Percentiles rank a stretch among this genome's conserved stretches.
Conservation (phyloP, 2,329 filamentous ascomycete species). For the Colletotrichum simmondsii region DNA sequence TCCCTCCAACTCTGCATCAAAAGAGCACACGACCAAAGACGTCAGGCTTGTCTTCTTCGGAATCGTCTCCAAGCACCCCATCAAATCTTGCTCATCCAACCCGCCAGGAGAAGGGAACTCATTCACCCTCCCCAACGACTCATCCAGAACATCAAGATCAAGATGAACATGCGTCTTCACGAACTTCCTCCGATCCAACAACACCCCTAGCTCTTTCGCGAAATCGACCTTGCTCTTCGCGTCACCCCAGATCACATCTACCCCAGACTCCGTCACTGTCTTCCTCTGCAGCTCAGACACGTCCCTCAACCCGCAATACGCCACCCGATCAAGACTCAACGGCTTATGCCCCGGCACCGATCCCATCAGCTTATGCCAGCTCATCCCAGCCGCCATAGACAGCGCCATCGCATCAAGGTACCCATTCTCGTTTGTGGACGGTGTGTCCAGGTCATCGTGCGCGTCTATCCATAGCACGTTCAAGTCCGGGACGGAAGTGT, state of each 20-base stretch:
- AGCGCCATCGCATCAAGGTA: conserved; percentile 50
- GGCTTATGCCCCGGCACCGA: conserved; percentile 26
- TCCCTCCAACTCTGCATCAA: background rate
- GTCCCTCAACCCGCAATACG: conserved; percentile 1
- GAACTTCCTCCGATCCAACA: background rate
- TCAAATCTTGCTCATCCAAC: background rate
- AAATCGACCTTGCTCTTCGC: conserved; percentile 20
- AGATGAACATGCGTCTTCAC: conserved; percentile 7
- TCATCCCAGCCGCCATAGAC: conserved; percentile 48
- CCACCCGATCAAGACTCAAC: background rate
- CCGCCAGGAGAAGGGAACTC: conserved; percentile 5
- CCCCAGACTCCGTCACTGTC: background rate
- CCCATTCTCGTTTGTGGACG: conserved; percentile 46
- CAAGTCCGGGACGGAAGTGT: conserved; percentile 4
- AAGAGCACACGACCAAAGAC: conserved; percentile 7
- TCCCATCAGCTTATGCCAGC: conserved; percentile 42
- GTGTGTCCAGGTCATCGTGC: conserved; percentile 53
- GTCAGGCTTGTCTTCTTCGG: background rate
- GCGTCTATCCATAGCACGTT: conserved; percentile 50
- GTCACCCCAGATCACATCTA: conserved; percentile 16
- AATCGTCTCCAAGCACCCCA: conserved; percentile 1
- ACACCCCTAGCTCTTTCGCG: background rate
- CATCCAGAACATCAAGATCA: conserved; percentile 1
- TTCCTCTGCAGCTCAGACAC: background rate
- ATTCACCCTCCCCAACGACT: background rate